These are phyloP conservation scores for Blepharisma stoltei DNA, from an alignment of 73 alveolate species.

Conservation along the genomic window DNA sequence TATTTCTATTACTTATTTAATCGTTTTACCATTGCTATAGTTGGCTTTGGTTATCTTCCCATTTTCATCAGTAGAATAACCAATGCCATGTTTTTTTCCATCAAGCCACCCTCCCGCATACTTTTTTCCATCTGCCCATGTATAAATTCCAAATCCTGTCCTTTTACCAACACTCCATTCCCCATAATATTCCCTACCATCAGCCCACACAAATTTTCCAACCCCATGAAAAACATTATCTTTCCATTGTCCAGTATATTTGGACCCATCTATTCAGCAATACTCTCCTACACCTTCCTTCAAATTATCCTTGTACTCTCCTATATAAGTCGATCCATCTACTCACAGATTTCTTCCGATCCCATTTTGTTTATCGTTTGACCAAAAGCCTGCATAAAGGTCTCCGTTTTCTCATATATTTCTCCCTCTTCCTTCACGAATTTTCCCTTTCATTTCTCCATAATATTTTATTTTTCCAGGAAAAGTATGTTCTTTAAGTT, in stretches of 20 bases:
- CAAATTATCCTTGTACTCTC: conserved; percentile 62
- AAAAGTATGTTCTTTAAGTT: conserved; percentile 48
- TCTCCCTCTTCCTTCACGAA: not conserved
- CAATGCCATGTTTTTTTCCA: conserved; percentile 39
- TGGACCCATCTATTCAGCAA: conserved; percentile 58
- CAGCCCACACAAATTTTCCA: conserved; percentile 30
- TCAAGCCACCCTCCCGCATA: conserved; percentile 36
- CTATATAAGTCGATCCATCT: conserved; percentile 68
- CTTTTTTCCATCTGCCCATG: conserved; percentile 34
- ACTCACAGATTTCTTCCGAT: conserved; percentile 53
- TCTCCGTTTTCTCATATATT: not conserved
- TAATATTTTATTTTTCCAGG: conserved; percentile 8
- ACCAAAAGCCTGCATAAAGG: conserved; percentile 54
- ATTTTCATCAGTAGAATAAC: not conserved
- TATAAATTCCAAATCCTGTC: conserved; percentile 29
- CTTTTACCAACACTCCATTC: conserved; percentile 29
- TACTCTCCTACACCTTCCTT: conserved; percentile 78
- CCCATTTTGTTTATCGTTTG: conserved; percentile 56
- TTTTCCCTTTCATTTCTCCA: not conserved
- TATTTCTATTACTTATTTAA: no score
- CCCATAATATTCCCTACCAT: conserved; percentile 24
- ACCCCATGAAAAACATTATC: conserved; percentile 67
- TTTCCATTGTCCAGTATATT: conserved; percentile 69
- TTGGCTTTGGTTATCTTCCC: conserved; percentile 44
- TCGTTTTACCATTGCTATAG: not conserved